These are phyloP conservation scores for Phyllosticta paracitricarpa DNA, from an alignment of 2,329 filamentous ascomycete genomes.

Conservation along the genomic window DNA sequence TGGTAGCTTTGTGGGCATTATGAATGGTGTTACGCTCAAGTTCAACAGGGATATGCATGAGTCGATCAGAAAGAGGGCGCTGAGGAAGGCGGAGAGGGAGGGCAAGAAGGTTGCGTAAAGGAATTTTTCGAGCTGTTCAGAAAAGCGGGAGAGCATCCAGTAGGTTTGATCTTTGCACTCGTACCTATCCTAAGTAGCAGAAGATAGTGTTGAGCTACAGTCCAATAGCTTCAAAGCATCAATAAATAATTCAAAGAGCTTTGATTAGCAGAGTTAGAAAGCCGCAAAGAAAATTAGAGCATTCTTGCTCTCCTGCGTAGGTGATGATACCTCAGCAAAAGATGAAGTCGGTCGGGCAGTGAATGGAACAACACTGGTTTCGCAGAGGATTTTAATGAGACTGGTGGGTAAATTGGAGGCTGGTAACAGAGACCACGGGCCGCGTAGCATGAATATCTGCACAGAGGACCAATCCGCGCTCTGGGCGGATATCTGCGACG, in stretches of 20 bases:
- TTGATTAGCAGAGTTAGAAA: background rate
- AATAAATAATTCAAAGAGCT: background rate
- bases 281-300: background rate
- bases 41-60: constrained; percentile 66
- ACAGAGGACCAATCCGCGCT: no score
- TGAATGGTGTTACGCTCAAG: constrained; percentile 46
- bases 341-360: background rate
- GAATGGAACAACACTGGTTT: background rate
- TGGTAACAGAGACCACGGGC: background rate
- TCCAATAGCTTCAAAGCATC: no score
- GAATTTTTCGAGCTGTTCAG: background rate
- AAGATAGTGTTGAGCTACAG: no score
- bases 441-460: background rate
- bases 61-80: constrained; percentile 69
- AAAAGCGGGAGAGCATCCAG: background rate
- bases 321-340: background rate
- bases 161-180: background rate
- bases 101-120: constrained; percentile 49
- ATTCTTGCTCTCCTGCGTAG: background rate
- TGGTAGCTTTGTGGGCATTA: constrained; percentile 48
- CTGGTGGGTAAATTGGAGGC: background rate
- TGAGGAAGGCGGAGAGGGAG: constrained; percentile 76
- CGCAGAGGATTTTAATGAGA: background rate
- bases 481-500: background rate
- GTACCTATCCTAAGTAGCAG: no score